Evolutionary conservation across 2,329 filamentous ascomycete genomes (phyloP).

Genomic region (Pezizomycotina sp.): DNA sequence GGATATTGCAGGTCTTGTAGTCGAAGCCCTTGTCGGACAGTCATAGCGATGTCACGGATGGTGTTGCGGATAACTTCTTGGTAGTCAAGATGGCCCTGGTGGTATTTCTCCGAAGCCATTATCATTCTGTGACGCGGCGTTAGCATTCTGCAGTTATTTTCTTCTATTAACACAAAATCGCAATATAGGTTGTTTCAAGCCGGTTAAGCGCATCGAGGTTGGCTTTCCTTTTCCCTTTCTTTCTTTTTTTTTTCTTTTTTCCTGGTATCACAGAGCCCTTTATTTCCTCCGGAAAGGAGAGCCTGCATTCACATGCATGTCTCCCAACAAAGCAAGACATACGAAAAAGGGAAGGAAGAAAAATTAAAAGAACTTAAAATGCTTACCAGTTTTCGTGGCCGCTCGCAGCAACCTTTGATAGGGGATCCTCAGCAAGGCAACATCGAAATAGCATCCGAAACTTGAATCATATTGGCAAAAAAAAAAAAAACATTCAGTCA

Average conservation of each 20-base stretch:
- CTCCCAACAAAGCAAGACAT: not conserved
- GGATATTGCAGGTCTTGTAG: slow-evolving; percentile 98
- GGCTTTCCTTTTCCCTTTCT: too few species aligned
- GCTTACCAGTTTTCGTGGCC: slow-evolving; percentile 87
- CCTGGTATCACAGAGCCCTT: too few species aligned
- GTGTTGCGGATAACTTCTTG: slow-evolving; percentile 87
- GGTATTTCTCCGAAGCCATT: slow-evolving; percentile 98
- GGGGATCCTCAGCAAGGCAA: slow-evolving; percentile 81
- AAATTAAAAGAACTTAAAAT: slow-evolving; percentile 9
- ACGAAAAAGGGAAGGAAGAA: slow-evolving; percentile 4
- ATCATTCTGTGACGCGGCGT: slow-evolving; percentile 44
- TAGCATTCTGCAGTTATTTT: too few species aligned
- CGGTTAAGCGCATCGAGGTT: not conserved
- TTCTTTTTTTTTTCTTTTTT: too few species aligned
- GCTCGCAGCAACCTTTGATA: slow-evolving; percentile 99
- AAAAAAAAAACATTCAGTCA: too few species aligned
- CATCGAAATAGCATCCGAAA: slow-evolving; percentile 96
- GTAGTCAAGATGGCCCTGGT: slow-evolving; percentile 95
- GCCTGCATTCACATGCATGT: too few species aligned
- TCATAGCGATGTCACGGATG: slow-evolving; percentile 98
- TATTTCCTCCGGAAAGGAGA: too few species aligned
- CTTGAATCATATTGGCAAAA: slow-evolving; percentile 62
- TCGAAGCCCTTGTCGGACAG: slow-evolving; percentile 95
- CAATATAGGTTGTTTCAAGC: not conserved
- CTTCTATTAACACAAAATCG: slow-evolving; percentile 22